phyloP scores from a whole-genome alignment of 1,139 yeast genomes.

The Lodderomyces beijingensis region DNA sequence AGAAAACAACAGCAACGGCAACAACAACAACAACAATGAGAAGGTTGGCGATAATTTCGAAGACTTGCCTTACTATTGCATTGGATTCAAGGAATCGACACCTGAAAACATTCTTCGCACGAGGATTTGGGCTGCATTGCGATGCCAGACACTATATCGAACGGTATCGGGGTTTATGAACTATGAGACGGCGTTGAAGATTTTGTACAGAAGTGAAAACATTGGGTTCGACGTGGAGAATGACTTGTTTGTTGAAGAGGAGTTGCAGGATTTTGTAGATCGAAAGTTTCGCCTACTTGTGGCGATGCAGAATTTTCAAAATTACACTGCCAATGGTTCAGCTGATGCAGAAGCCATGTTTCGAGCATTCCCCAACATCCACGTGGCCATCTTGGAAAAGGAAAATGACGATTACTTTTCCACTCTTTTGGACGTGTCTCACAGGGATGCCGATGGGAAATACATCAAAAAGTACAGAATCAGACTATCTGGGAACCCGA shows the following conservation, averaged over 20 bases:
- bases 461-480: constrained; percentile 50
- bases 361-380: constrained; percentile 57
- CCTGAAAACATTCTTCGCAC: constrained; percentile 64
- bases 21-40: too few species aligned
- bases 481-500: constrained; percentile 76
- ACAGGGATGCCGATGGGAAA: constrained; percentile 33
- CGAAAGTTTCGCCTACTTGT: constrained; percentile 66
- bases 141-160: constrained; percentile 74
- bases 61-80: constrained; percentile 64
- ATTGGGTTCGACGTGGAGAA: constrained; percentile 32
- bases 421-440: constrained; percentile 44
- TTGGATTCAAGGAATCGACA: constrained; percentile 65
- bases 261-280: constrained; percentile 48
- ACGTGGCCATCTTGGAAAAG: constrained; percentile 53
- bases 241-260: constrained; percentile 29
- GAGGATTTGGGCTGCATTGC: constrained; percentile 75
- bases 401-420: constrained; percentile 50
- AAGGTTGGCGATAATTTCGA: constrained; percentile 15
- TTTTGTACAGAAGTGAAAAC: constrained; percentile 62
- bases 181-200: constrained; percentile 61
- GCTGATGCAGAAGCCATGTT: constrained; percentile 55
- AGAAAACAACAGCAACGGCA: too few species aligned
- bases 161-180: constrained; percentile 77
- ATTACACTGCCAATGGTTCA: constrained; percentile 49
- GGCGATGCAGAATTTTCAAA: constrained; percentile 63